Base-by-base conservation (phyloP, 2,329 filamentous ascomycete species). In the Fusarium nelsonii region DNA sequence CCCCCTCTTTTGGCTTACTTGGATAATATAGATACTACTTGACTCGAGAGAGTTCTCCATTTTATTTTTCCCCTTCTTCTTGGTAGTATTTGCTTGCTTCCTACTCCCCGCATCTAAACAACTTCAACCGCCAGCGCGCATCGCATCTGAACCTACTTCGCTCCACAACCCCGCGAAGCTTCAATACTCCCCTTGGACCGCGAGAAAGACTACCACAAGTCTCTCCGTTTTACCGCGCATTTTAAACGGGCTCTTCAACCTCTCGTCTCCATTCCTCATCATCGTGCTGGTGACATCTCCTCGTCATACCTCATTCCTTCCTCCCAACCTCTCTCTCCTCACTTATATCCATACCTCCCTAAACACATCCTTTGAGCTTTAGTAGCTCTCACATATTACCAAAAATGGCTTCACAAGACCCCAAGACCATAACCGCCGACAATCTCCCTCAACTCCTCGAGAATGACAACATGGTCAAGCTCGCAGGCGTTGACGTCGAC, bases 401-500 rank as follows among this genome's bases (percentile, higher is more conserved):
- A 45, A 69, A 52, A 65, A 80, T 80, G 78, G 51, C 75, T 43
- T 65, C 72, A 50, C 45, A 57, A 58, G n/a, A 61, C 49, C 48
- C 71, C 37, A 53, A 74, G 51, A 39, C 64, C 28, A 55, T 92
- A 71, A 94, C 91, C 26, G 78, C 85, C 69, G 87, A 90, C 51
- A 84, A 87, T 67, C 85, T 97, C 60, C 85, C 90, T 23, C 78
- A 85, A 57, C 80, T 95, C 52, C 89, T 96, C 65, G 82, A 87
- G 69, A 74, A 90, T 76, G 94, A 97, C 79, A 85, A 82, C 51
- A 90, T 91, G 75, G 92, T 97, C 81, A 97, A 97, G 80, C 87
- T 97, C 40, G 94, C 92, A 11, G 94, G 94, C 40, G 81, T 96
- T 65, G 94, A 97, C 78, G 91, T 94, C 60, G 94, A 97, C 77